A percentile compares a stretch with the other conserved stretches of the same genome.
phyloP scores from a whole-genome alignment of 2,329 filamentous ascomycete genomes.

The Alternaria viburni region DNA sequence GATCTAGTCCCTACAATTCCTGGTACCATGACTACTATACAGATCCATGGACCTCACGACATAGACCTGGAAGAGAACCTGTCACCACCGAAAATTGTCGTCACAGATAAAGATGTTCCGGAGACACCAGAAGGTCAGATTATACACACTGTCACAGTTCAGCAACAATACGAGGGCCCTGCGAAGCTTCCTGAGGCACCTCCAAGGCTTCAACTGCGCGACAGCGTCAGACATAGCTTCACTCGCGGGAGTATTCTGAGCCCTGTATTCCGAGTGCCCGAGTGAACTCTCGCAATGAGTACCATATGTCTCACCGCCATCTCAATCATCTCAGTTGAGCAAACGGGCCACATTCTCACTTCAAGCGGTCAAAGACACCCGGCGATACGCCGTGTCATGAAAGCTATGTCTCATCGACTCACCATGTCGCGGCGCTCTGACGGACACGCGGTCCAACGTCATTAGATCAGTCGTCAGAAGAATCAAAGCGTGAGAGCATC shows the following conservation, averaged over 20 bases:
- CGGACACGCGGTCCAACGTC: not conserved
- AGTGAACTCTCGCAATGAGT: not conserved
- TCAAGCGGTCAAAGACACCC: not conserved
- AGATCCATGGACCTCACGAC: conserved; percentile 14
- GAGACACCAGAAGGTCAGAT: conserved; percentile 14
- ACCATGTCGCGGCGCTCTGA: not conserved
- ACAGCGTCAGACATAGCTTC: conserved; percentile 32
- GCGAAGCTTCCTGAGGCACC: conserved; percentile 14
- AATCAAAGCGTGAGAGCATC: not conserved
- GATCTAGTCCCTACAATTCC: conserved; percentile 23
- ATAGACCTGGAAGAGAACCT: not conserved
- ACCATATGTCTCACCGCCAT: not conserved
- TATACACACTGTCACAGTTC: conserved; percentile 23
- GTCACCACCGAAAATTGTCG: not conserved
- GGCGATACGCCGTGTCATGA: accelerated
- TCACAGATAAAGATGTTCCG: conserved; percentile 1
- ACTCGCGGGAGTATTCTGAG: conserved; percentile 22
- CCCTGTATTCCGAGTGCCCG: no score
- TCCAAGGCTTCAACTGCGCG: conserved; percentile 24
- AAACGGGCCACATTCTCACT: not conserved
- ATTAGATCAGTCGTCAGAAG: not conserved
- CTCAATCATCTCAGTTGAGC: not conserved
- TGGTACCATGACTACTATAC: conserved; percentile 13
- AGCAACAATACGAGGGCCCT: conserved; percentile 24
- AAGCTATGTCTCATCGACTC: not conserved